Evolutionary conservation across 75 land plant species (phyloP).

Genomic region (Cupressus sempervirens): DNA sequence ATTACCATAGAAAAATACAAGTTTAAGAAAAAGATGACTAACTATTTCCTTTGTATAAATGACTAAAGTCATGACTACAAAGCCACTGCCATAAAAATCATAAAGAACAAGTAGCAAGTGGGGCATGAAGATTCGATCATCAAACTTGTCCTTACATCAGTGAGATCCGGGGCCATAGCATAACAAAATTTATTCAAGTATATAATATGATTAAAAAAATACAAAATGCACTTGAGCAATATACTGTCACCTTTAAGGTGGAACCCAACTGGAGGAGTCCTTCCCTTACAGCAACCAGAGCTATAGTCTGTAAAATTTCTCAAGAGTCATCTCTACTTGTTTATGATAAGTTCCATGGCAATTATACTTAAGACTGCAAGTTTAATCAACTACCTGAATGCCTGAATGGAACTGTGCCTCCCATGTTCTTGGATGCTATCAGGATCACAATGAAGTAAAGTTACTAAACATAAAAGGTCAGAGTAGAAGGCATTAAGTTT

Average conservation of each 20-base stretch:
- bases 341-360: not conserved
- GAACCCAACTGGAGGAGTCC: conserved; percentile 71
- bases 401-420: conserved; percentile 68
- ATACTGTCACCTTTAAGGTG: conserved; percentile 35
- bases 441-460: not conserved
- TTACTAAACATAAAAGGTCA: not conserved
- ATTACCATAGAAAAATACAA: too few species aligned
- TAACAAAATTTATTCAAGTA: not conserved
- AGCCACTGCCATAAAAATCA: too few species aligned
- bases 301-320: conserved; percentile 45
- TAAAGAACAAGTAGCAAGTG: too few species aligned
- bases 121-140: too few species aligned
- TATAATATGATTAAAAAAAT: not conserved
- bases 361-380: not conserved
- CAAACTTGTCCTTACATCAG: too few species aligned
- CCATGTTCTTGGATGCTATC: conserved; percentile 81
- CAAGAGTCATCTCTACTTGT: not conserved
- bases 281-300: conserved; percentile 61
- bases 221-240: not conserved
- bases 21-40: too few species aligned
- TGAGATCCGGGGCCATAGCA: too few species aligned
- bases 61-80: too few species aligned
- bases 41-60: too few species aligned
- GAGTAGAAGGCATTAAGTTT: not conserved
- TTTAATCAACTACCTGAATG: conserved; percentile 37